Evolutionary conservation across 2,329 filamentous ascomycete species (phyloP), one percentile per base, ranked within the genome.

Genomic region (Aspergillus melleus): DNA sequence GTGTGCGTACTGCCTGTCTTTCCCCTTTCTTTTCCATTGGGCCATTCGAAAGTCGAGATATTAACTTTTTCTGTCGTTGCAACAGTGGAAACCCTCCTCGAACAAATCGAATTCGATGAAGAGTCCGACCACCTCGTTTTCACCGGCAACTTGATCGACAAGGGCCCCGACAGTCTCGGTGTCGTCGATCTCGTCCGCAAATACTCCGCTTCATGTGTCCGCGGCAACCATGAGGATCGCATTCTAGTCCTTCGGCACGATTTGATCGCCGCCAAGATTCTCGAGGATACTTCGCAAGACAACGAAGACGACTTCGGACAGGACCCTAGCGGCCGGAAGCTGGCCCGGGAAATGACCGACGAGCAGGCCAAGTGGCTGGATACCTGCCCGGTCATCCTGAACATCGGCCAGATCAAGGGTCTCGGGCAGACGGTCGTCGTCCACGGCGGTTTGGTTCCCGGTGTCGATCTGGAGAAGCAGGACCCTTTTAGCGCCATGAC

Each of bases 151-250:
- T 83, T 94, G 72, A 84, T 98, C 67, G 88, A 88, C 71, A 96
- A 96, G 77, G 93, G 94, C 0, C 92, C 93, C 11, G 88, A 96
- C 76, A 94, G 90, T 32, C 70, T 83, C 0, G 91, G 88, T 42
- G 91, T 96, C 0, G 82, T 98, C 52, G 85, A 89, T 59, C 81
- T 92, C 47, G 88, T 91, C 42, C 90, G 92, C 73, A 77, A 84
- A 14, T 78, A 94, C 42, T 85, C 86, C 54, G 93, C 94, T 22
- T 91, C 88, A 30, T 91, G 87, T 63, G 92, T 98, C 9, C 88
- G 94, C 54, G 95, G 95, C 19, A 97, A 97, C 76, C 91, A 96
- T 77, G 95, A 99, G 73, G 93, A 98, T 73, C 84, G 88, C 22
- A 82, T 97, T 20, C 82, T 98, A n/a, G 82, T 89, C 9, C 83